A percentile compares a stretch with the other conserved stretches of the same genome.
phyloP scores from a whole-genome alignment of 2,329 filamentous ascomycete genomes.

The Beauveria sp. region DNA sequence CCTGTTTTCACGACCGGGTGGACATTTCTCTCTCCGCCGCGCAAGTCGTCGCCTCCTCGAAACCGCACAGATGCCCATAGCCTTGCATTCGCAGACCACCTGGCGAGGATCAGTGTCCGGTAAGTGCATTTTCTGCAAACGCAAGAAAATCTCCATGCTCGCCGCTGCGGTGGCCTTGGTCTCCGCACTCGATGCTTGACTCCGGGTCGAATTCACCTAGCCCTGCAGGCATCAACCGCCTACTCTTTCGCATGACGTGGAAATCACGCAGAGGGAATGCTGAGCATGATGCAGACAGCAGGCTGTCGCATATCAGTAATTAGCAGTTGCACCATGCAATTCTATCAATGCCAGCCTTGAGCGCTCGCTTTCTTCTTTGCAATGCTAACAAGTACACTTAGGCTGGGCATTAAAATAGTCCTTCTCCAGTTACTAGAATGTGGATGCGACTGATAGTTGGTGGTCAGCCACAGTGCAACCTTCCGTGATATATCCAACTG shows the following conservation, averaged over 20 bases:
- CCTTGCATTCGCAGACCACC: neutral
- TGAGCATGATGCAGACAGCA: neutral
- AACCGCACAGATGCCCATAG: neutral
- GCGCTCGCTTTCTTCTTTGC: neutral
- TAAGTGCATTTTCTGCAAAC: neutral
- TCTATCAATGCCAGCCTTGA: neutral
- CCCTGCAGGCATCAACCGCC: too few species aligned
- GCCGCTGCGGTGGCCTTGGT: neutral
- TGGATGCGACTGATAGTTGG: neutral
- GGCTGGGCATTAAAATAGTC: neutral
- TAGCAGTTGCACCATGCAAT: neutral
- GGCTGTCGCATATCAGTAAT: neutral
- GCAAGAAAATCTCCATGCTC: neutral
- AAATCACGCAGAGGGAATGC: neutral
- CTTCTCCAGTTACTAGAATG: neutral
- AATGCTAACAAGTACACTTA: neutral
- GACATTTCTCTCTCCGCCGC: neutral
- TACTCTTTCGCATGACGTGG: neutral
- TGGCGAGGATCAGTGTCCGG: neutral
- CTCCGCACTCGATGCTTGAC: neutral
- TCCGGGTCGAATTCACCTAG: too few species aligned
- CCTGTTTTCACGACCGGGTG: slow-evolving; percentile 5
- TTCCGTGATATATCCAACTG: neutral
- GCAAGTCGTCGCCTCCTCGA: neutral
- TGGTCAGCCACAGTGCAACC: slow-evolving; percentile 7